These are phyloP conservation scores for Selaginella moellendorffii DNA, from an alignment of 75 land plant species.

Conservation along the genomic window DNA sequence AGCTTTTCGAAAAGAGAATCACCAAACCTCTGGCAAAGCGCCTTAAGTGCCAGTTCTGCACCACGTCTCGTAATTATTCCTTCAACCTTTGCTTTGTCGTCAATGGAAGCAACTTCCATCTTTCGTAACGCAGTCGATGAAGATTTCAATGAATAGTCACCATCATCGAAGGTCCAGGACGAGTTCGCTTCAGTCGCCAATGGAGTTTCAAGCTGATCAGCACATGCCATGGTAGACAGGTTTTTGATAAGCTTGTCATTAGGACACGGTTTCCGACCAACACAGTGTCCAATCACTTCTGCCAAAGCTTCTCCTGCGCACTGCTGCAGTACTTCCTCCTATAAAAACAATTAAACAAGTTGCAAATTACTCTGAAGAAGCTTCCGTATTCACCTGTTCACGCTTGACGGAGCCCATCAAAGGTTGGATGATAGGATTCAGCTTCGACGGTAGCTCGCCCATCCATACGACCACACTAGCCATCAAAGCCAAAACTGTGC, in stretches of 20 bases:
- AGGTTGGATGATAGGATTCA: constrained; percentile 90
- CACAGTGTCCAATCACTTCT: constrained; percentile 73
- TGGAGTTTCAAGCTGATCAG: constrained; percentile 87
- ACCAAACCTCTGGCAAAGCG: constrained; percentile 67
- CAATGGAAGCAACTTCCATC: constrained; percentile 25
- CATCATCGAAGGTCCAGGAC: constrained; percentile 38
- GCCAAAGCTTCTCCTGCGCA: constrained; percentile 95
- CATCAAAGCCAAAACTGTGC: constrained; percentile 67
- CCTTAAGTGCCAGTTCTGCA: constrained; percentile 74
- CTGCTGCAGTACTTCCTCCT: constrained; percentile 88
- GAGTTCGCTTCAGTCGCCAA: constrained; percentile 54
- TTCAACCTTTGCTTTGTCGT: constrained; percentile 66
- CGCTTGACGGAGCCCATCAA: constrained; percentile 91
- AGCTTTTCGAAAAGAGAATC: constrained; percentile 60
- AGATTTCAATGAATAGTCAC: constrained; percentile 22
- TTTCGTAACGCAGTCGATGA: constrained; percentile 25
- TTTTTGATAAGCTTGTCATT: constrained; percentile 91
- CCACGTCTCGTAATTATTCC: constrained; percentile 91
- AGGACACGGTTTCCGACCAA: constrained; percentile 75
- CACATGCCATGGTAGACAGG: constrained; percentile 57
- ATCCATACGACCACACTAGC: constrained; percentile 95
- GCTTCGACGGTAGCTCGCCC: constrained; percentile 59
- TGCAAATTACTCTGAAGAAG: not conserved
- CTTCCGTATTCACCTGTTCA: constrained; percentile 53
- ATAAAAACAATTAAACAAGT: not conserved